These are phyloP conservation scores for Solanum virginianum DNA, from an alignment of 257 asterid species.

Conservation along the genomic window DNA sequence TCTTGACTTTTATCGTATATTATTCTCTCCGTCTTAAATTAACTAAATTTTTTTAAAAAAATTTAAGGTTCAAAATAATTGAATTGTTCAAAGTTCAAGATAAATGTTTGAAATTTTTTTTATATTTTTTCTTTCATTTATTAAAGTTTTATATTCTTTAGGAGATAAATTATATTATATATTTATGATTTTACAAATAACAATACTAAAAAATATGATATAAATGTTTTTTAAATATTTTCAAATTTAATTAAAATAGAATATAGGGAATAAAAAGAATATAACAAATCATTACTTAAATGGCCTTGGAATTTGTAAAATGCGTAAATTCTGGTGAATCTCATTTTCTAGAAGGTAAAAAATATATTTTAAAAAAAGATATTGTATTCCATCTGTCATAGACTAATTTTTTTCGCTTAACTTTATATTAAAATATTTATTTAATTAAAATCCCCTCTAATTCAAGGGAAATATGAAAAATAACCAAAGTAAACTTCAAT, in stretches of 20 bases:
- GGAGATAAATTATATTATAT: too few species aligned
- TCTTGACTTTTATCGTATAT: background rate
- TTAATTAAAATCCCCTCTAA: background rate
- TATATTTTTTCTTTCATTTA: too few species aligned
- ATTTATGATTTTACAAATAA: too few species aligned
- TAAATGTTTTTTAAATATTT: too few species aligned
- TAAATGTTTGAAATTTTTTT: too few species aligned
- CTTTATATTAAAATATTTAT: background rate
- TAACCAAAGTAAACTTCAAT: background rate
- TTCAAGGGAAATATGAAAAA: background rate
- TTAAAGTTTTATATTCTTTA: too few species aligned
- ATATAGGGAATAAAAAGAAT: background rate
- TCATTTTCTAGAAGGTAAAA: background rate
- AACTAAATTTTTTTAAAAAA: too few species aligned
- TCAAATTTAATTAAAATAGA: too few species aligned
- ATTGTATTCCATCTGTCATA: background rate
- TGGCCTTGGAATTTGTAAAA: background rate
- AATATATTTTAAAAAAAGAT: background rate
- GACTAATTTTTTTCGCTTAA: background rate
- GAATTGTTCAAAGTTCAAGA: too few species aligned
- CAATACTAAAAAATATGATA: too few species aligned
- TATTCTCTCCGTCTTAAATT: too few species aligned
- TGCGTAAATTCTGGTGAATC: background rate
- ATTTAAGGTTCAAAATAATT: too few species aligned
- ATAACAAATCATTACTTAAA: background rate